Conservation (phyloP, 1,139 yeast genomes). For the Kluyveromyces sp. region DNA sequence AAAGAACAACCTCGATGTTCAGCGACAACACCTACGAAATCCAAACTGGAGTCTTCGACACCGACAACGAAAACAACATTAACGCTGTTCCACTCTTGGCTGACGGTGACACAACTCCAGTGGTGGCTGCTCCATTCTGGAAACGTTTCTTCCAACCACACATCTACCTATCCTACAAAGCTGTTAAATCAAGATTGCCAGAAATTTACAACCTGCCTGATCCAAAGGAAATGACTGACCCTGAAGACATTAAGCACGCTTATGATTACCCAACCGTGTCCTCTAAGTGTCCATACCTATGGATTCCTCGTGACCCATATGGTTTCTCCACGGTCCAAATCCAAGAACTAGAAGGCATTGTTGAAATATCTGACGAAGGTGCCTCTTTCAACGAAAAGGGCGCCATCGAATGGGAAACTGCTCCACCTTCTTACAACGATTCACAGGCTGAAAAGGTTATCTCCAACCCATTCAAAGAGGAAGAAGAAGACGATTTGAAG, state of each 20-base stretch:
- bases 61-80: conserved; percentile 17
- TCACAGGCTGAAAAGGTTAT: conserved; percentile 5
- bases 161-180: conserved; percentile 48
- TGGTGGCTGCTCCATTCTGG: conserved; percentile 34
- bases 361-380: conserved; percentile 58
- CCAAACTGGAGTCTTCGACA: conserved; percentile 10
- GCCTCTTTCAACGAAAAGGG: conserved; percentile 58
- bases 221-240: conserved; percentile 31
- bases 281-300: conserved; percentile 59
- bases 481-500: conserved; percentile 5
- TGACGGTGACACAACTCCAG: conserved; percentile 34
- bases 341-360: conserved; percentile 38
- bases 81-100: conserved; percentile 39
- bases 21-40: conserved; percentile 23
- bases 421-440: conserved; percentile 43
- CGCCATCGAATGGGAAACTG: conserved; percentile 43
- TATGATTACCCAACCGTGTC: conserved; percentile 68
- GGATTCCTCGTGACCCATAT: conserved; percentile 84
- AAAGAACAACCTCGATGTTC: conserved; percentile 14
- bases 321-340: conserved; percentile 66
- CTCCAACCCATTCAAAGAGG: conserved; percentile 13
- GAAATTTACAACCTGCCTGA: conserved; percentile 38
- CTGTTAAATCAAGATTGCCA: conserved; percentile 49
- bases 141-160: conserved; percentile 60
- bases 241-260: conserved; percentile 38